Conservation (phyloP, 2,329 filamentous ascomycete species). For the Emericellopsis cladophorae region DNA sequence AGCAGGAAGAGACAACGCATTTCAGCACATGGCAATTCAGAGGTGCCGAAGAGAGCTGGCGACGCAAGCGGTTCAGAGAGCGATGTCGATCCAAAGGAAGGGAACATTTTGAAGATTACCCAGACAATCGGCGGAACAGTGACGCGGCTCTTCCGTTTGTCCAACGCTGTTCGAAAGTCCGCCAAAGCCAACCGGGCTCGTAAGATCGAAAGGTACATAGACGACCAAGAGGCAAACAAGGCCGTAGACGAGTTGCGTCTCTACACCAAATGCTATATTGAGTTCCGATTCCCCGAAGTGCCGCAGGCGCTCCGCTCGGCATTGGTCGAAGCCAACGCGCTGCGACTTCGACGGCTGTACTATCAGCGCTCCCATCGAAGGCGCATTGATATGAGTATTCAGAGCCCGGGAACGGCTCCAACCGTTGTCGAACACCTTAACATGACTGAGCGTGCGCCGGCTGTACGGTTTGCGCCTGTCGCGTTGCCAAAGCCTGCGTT, state of each 20-base stretch:
- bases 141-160: background rate
- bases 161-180: background rate
- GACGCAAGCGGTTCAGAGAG: background rate
- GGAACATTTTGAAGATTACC: background rate
- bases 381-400: conserved; percentile 6
- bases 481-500: conserved; percentile 3
- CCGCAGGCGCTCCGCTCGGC: background rate
- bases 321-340: conserved; percentile 6
- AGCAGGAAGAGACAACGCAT: background rate
- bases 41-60: background rate
- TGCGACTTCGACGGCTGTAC: conserved; percentile 8
- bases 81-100: background rate
- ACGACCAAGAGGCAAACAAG: background rate
- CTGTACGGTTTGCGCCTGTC: conserved; percentile 5
- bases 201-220: background rate
- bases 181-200: background rate
- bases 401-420: conserved; percentile 2
- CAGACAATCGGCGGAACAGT: background rate
- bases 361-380: conserved; percentile 8
- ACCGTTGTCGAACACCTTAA: conserved; percentile 3
- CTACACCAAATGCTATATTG: background rate
- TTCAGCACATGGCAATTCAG: background rate
- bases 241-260: background rate
- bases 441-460: conserved; percentile 4
- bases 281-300: background rate